These are phyloP conservation scores for Fusarium nematophilum DNA, from an alignment of 2,329 filamentous ascomycete genomes.

Conservation along the genomic window DNA sequence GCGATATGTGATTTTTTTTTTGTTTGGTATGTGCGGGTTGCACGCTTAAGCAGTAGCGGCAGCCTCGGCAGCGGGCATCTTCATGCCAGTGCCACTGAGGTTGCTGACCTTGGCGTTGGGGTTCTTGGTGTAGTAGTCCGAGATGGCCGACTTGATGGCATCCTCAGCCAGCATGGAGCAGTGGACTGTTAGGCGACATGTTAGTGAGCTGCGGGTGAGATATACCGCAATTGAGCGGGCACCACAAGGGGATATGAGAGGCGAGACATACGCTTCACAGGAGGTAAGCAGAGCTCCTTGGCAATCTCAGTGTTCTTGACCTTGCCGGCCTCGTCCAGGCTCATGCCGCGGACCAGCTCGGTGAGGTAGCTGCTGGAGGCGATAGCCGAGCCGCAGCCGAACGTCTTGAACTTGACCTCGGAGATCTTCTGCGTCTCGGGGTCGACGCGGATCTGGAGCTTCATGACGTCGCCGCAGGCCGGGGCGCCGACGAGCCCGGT, in stretches of 20 bases:
- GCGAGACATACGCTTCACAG: slow-evolving; percentile 79
- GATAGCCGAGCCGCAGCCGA: slow-evolving; percentile 94
- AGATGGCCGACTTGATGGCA: slow-evolving; percentile 90
- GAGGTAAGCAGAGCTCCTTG: slow-evolving; percentile 90
- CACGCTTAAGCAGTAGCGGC: slow-evolving; percentile 46
- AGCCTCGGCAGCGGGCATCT: slow-evolving; percentile 69
- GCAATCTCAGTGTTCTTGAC: slow-evolving; percentile 99
- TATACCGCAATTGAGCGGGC: slow-evolving; percentile 16
- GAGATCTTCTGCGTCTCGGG: slow-evolving; percentile 87
- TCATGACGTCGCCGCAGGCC: slow-evolving; percentile 93
- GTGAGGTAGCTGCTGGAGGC: slow-evolving; percentile 95
- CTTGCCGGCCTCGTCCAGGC: slow-evolving; percentile 87
- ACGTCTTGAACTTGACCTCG: slow-evolving; percentile 98
- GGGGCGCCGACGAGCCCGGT: slow-evolving; percentile 92
- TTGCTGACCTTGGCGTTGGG: slow-evolving; percentile 78
- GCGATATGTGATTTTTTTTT: slow-evolving; percentile 20
- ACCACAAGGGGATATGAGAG: not conserved
- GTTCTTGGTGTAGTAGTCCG: slow-evolving; percentile 92
- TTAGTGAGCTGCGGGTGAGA: slow-evolving; percentile 43
- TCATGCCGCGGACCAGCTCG: slow-evolving; percentile 95
- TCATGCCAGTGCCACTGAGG: slow-evolving; percentile 78
- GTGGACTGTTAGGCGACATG: slow-evolving; percentile 70
- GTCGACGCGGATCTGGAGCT: slow-evolving; percentile 83
- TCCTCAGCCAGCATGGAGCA: slow-evolving; percentile 94
- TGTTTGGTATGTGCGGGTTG: slow-evolving; percentile 12